Evolutionary conservation across 345 rosid genomes (phyloP), one percentile per base, ranked within the genome.

Genomic region (Citrus mangshanensis): DNA sequence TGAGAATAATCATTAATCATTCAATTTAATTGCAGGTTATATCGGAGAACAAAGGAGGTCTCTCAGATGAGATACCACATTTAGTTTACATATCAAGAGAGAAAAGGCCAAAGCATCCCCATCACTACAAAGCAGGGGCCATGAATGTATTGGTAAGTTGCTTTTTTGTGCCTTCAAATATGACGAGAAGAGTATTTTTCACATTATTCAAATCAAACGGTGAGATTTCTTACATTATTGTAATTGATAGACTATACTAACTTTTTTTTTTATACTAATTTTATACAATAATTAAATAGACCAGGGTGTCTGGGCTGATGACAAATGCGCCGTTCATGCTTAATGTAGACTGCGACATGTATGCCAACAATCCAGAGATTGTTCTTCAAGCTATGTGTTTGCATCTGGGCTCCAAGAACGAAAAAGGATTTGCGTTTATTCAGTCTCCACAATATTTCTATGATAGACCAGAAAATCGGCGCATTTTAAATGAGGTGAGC

Each of bases 311-410:
- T 1, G 97, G 96, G 24, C n/a, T 89, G 81, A 83, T 91, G 88
- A 90, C 93, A 14, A 93, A 93, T 68, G 93, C 98, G 4, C 93
- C 96, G 0, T 85, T 83, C 85, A 89, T 93, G 87, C 74, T 93
- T 60, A 95, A 93, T 76, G 88, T 95, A n/a, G 97, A 95, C 72
- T 95, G 97, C 28, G 97, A 93, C 71, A 91, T 88, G 93, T 93
- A 66, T 62, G 92, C 28, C 1, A 88, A 90, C 77, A 89, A 90
- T 77, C 87, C 95, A 5, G 71, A 86, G 10, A 81, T 87, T 62
- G 69, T 90, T 71, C 67, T 70, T 16, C 89, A 84, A 49, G 92
- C 96, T 22, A 83, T 87, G 86, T 93, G 94, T 72, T 63, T 85
- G 13, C 81, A 89, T 25, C 72, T 90, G 0, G 81, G 77, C 0